phyloP scores from a whole-genome alignment of 108 stramenopile genomes.

The Cyclotella choctawhatcheeana region DNA sequence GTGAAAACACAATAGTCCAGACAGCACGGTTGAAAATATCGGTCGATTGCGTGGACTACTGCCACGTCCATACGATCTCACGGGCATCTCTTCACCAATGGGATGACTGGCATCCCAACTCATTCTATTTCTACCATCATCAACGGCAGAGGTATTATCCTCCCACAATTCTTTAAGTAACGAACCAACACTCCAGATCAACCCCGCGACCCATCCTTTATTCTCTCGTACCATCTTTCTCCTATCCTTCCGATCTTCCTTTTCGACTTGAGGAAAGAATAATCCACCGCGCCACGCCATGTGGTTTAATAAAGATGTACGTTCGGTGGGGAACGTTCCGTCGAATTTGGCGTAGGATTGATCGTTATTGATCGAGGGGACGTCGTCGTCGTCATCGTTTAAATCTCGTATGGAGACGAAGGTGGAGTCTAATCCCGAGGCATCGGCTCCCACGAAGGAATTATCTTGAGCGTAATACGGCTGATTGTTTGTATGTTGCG shows the following conservation, averaged over 20 bases:
- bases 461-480: conserved; percentile 10
- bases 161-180: not conserved
- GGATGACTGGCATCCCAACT: conserved; percentile 34
- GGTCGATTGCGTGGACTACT: not conserved
- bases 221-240: conserved; percentile 29
- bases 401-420: conserved; percentile 53
- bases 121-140: not conserved
- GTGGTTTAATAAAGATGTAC: conserved; percentile 31
- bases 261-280: conserved; percentile 51
- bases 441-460: conserved; percentile 50
- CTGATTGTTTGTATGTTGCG: not conserved
- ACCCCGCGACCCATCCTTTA: conserved; percentile 31
- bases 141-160: too few species aligned
- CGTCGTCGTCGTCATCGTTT: conserved; percentile 52
- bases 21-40: conserved; percentile 26
- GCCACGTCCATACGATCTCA: not conserved
- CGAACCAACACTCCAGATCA: conserved; percentile 21
- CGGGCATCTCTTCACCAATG: conserved; percentile 27
- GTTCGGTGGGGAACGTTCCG: conserved; percentile 31
- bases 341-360: not conserved
- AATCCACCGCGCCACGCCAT: conserved; percentile 50
- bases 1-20: conserved; percentile 39
- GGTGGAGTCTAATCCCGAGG: conserved; percentile 44
- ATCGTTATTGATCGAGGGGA: conserved; percentile 45
- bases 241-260: conserved; percentile 46